Base-by-base conservation (phyloP, 768 basidiomycete genomes). In the Psilocybe sp. region DNA sequence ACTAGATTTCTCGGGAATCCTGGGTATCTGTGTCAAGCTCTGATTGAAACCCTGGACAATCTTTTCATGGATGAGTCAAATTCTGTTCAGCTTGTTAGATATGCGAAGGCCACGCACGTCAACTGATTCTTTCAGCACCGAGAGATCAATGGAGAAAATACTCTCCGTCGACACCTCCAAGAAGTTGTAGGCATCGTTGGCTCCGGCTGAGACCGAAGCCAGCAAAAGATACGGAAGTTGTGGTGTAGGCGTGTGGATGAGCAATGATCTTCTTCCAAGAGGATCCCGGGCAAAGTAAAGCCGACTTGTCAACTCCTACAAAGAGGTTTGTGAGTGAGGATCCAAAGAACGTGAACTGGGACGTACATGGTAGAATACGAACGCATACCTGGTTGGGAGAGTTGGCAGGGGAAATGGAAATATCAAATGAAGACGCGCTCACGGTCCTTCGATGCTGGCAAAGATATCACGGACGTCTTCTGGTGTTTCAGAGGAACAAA, bases 251-350 rank as follows among this genome's bases (percentile, higher is more conserved):
- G 66, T 71, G 50, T 87, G 87, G 31, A 90, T 70, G 6, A 96
- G 70, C 6, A 96, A 74, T n/a, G 92, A 94, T 41, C 93, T 79
- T 34, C 92, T 79, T 6, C 92, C 92, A 2, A 94, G 77, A 3
- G 91, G 90, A 65, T 96, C 92, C 46, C 91, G 77, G 13, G 77
- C 87, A 60, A 87, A 92, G 67, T 81, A 89, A 8, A 96, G 58
- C 31, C 65, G 74, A 28, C 69, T 63, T 7, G 74, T 69, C 40
- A 54, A 37, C 45, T 63, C 66, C 84, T 85, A 55, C 20, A 37
- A 42, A 7, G 12, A 46, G 23, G 11, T 49, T n/a, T 46, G n/a
- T 31, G 14, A 42, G 3, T 34, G 32, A n/a, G 16, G 5, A 18
- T 19, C 10, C 34, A 14, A 19, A 47, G 8, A 19, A 37, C 32